These are phyloP conservation scores for Suaeda aralocaspica DNA, from an alignment of 148 eudicot species.

Conservation along the genomic window DNA sequence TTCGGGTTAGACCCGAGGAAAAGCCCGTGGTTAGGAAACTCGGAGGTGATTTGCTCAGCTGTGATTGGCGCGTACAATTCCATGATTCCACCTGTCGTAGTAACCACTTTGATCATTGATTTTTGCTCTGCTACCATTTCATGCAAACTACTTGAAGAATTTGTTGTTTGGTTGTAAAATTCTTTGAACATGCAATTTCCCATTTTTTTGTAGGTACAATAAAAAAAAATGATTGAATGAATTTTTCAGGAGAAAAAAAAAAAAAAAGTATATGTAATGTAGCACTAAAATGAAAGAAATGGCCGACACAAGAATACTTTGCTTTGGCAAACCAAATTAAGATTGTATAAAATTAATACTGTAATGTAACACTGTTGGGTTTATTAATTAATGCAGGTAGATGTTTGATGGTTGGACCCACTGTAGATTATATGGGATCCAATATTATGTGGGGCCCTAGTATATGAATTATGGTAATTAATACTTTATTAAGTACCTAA, in stretches of 20 bases:
- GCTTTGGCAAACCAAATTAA: constrained; percentile 21
- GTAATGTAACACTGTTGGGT: too few species aligned
- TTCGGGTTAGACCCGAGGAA: constrained; percentile 31
- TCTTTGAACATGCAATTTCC: constrained; percentile 2
- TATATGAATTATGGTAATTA: neutral
- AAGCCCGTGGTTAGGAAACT: constrained; percentile 45
- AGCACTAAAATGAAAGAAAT: neutral
- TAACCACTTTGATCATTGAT: constrained; percentile 42
- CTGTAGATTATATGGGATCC: constrained; percentile 14
- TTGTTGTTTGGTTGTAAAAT: neutral
- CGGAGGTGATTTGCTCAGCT: constrained; percentile 43
- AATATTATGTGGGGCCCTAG: neutral
- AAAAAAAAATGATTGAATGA: neutral
- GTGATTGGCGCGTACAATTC: constrained; percentile 54
- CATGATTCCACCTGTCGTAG: constrained; percentile 50
- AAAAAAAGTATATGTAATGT: neutral
- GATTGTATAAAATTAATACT: constrained; percentile 6
- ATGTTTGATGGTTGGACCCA: constrained; percentile 19
- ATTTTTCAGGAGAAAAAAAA: neutral
- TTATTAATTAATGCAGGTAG: neutral
- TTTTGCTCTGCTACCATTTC: neutral
- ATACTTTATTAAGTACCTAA: constrained; percentile 4
- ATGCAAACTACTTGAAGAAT: neutral
- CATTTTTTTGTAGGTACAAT: neutral
- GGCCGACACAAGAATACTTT: constrained; percentile 33